Evolutionary conservation across 1,284 basidiomycete species (phyloP).

Genomic region (Volvariella surrecta): DNA sequence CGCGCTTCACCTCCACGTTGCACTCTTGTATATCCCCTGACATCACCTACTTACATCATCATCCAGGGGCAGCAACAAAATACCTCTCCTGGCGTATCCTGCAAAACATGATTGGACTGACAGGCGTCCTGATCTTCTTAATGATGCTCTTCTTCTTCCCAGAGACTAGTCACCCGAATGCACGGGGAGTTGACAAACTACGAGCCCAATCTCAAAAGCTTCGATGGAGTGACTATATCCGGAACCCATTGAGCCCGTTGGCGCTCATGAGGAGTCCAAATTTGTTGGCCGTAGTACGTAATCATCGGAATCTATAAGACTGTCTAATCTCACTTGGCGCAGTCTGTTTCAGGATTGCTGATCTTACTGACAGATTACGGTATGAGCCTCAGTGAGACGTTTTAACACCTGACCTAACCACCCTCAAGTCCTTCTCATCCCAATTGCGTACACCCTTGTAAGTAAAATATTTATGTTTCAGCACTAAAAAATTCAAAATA

Average conservation of each 20-base stretch:
- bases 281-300: constrained; percentile 43
- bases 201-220: constrained; percentile 12
- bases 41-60: constrained; percentile 19
- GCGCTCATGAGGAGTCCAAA: constrained; percentile 50
- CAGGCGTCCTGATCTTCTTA: constrained; percentile 32
- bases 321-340: not conserved
- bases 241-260: constrained; percentile 55
- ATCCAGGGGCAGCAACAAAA: constrained; percentile 33
- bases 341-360: constrained; percentile 32
- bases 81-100: constrained; percentile 57
- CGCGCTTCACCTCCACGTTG: constrained; percentile 1
- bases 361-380: constrained; percentile 37
- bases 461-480: constrained; percentile 4
- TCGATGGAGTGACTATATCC: constrained; percentile 32
- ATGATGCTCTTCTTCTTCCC: constrained; percentile 47
- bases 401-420: not conserved
- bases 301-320: not conserved
- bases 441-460: constrained; percentile 33
- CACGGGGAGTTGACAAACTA: constrained; percentile 36
- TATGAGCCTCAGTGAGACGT: constrained; percentile 13
- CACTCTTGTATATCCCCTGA: constrained; percentile 22
- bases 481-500: not conserved
- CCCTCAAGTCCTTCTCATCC: constrained; percentile 27
- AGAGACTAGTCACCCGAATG: constrained; percentile 53
- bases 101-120: constrained; percentile 35